phyloP scores from a whole-genome alignment of 805 yeast species.

The Diddensiella santjacobensis region DNA sequence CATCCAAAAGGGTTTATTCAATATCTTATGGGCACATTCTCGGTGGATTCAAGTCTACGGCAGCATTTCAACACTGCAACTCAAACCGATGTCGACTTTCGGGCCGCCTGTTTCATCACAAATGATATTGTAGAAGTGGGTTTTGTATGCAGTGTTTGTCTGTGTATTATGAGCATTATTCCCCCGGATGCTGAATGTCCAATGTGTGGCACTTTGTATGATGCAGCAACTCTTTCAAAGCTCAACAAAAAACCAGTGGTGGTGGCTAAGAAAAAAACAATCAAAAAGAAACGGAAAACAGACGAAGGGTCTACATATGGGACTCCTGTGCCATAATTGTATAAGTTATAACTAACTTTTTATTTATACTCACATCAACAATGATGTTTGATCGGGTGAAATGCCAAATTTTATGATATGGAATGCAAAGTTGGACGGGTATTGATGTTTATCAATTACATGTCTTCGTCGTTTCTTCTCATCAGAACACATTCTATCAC shows the following conservation, averaged over 20 bases:
- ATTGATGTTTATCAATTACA: constrained; percentile 48
- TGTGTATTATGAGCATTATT: constrained; percentile 51
- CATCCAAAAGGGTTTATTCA: constrained; percentile 78
- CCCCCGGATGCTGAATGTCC: constrained; percentile 75
- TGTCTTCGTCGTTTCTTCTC: constrained; percentile 45
- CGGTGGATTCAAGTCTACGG: constrained; percentile 80
- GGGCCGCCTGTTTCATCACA: constrained; percentile 91
- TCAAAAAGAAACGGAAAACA: constrained; percentile 33
- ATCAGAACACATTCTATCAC: constrained; percentile 39
- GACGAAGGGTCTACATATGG: constrained; percentile 1
- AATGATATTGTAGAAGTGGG: constrained; percentile 92
- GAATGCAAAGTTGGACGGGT: constrained; percentile 36
- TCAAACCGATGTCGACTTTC: constrained; percentile 79
- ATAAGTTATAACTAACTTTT: not conserved
- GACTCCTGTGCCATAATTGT: constrained; percentile 1
- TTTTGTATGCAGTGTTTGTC: constrained; percentile 90
- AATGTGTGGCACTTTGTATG: constrained; percentile 78
- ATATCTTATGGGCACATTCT: constrained; percentile 73
- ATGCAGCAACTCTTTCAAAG: constrained; percentile 54
- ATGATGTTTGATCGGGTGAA: constrained; percentile 5
- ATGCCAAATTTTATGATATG: constrained; percentile 13
- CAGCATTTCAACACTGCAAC: constrained; percentile 77
- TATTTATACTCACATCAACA: not conserved
- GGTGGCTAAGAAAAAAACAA: constrained; percentile 35
- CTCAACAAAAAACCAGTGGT: constrained; percentile 61